phyloP scores from a whole-genome alignment of 441 rosid species.

The California macrophylla region DNA sequence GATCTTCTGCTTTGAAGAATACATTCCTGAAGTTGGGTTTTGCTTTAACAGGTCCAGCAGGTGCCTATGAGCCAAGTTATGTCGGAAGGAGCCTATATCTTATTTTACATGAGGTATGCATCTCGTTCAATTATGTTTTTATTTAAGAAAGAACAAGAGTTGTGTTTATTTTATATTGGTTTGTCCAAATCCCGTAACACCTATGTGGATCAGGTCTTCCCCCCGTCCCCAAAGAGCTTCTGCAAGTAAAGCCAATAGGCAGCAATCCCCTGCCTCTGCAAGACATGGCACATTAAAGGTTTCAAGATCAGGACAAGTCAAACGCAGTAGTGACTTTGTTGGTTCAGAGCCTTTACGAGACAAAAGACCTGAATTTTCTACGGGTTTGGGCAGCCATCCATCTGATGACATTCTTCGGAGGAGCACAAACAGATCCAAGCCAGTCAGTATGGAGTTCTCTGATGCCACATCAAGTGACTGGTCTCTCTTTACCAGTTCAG shows the following conservation, averaged over 20 bases:
- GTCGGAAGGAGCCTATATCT: conserved; percentile 87
- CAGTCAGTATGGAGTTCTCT: conserved; percentile 32
- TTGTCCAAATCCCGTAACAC: too few relatives aligned
- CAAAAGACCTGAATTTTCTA: conserved; percentile 17
- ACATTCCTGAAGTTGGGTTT: too few relatives aligned
- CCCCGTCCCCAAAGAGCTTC: conserved; percentile 50
- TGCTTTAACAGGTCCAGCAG: conserved; percentile 38
- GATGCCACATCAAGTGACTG: conserved; percentile 69
- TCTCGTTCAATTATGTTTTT: not conserved
- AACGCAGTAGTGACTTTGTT: conserved; percentile 21
- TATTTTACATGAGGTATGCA: conserved; percentile 68
- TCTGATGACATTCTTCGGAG: conserved; percentile 18
- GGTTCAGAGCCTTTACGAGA: conserved; percentile 21
- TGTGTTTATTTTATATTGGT: too few relatives aligned
- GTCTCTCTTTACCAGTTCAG: conserved; percentile 84
- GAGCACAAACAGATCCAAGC: conserved; percentile 19
- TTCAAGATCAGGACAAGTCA: conserved; percentile 33
- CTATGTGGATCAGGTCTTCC: conserved; percentile 38
- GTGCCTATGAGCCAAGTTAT: conserved; percentile 73
- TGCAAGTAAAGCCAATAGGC: conserved; percentile 25
- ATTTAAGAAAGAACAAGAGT: not conserved
- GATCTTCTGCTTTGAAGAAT: not conserved
- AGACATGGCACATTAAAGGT: conserved; percentile 25
- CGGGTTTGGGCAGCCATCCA: conserved; percentile 9
- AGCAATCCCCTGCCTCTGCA: conserved; percentile 24